Evolutionary conservation across 208 protist genomes (phyloP), one percentile per base, ranked within the genome.

Genomic region (Angomonas desouzai): DNA sequence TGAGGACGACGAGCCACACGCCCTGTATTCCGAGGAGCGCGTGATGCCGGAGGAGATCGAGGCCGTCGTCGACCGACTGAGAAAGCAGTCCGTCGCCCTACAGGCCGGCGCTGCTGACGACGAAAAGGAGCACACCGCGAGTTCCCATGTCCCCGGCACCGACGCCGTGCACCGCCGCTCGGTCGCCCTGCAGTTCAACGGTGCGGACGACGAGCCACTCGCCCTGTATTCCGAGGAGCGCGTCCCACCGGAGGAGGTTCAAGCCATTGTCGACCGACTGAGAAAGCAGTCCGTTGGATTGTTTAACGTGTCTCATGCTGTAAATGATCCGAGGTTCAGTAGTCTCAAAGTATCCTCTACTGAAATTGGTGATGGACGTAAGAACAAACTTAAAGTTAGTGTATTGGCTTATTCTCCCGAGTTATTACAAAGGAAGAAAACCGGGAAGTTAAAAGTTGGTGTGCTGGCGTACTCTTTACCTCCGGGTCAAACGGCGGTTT

Each of bases 131-230:
- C 48, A 38, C 32, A 3, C 7, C 16, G 48, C 48, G 2, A 48
- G n/a, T 22, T 28, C 34, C 45, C 28, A 56, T 36, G 30, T 23
- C 28, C 60, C 47, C 4, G 61, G 3, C 20, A 22, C 40, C 0
- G 25, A 30, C 61, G 38, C 34, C 43, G 61, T 55, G 18, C 11
- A 38, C 27, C 61, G 61, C 16, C 27, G 48, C 28, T 65, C 61
- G n/a, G 61, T 65, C 16, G 38, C 47, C 6, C 28, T 65, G 47
- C 61, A 47, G 61, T 49, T 43, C n/a, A 30, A n/a, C 1, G 29
- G 55, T 13, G 7, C 3, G 47, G 33, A 36, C 32, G 22, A 57
- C 30, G 7, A 9, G 20, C 30, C 33, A n/a, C 36, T 18, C 36
- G 13, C 36, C 40, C 9, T 40, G 60, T 34, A 65, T 28, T 7